phyloP scores from a whole-genome alignment of 305 asterid species.

The Fraxinus angustifolia region DNA sequence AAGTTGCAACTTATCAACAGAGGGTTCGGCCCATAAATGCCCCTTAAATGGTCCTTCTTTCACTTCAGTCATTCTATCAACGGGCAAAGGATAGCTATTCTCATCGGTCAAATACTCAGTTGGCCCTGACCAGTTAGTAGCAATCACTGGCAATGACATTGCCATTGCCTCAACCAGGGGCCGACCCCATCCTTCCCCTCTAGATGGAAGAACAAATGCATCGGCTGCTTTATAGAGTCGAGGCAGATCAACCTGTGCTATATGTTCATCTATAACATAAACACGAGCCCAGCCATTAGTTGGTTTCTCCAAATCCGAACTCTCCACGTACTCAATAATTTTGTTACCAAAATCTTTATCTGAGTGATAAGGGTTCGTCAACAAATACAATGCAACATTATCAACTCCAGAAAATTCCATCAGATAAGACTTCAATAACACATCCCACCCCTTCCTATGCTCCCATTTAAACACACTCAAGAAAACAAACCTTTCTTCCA shows the following conservation, averaged over 20 bases:
- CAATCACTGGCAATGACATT: slow-evolving; percentile 72
- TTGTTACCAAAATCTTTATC: slow-evolving; percentile 49
- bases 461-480: slow-evolving; percentile 87
- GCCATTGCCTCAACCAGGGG: slow-evolving; percentile 88
- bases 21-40: slow-evolving; percentile 82
- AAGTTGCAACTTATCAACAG: slow-evolving; percentile 43
- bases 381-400: slow-evolving; percentile 48
- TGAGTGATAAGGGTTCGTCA: slow-evolving; percentile 66
- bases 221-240: slow-evolving; percentile 51
- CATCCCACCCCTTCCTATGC: slow-evolving; percentile 85
- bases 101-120: slow-evolving; percentile 61
- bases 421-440: slow-evolving; percentile 56
- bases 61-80: slow-evolving; percentile 57
- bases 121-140: slow-evolving; percentile 89
- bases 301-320: slow-evolving; percentile 44
- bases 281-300: slow-evolving; percentile 49
- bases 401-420: slow-evolving; percentile 56
- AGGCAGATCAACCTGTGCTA: slow-evolving; percentile 71
- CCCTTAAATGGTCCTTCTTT: slow-evolving; percentile 66
- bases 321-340: slow-evolving; percentile 52
- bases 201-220: slow-evolving; percentile 64
- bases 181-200: slow-evolving; percentile 92
- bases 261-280: slow-evolving; percentile 55
- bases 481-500: slow-evolving; percentile 40
- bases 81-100: slow-evolving; percentile 63